Conservation (phyloP, 345 rosid genomes). For the Bruguiera sexangula region DNA sequence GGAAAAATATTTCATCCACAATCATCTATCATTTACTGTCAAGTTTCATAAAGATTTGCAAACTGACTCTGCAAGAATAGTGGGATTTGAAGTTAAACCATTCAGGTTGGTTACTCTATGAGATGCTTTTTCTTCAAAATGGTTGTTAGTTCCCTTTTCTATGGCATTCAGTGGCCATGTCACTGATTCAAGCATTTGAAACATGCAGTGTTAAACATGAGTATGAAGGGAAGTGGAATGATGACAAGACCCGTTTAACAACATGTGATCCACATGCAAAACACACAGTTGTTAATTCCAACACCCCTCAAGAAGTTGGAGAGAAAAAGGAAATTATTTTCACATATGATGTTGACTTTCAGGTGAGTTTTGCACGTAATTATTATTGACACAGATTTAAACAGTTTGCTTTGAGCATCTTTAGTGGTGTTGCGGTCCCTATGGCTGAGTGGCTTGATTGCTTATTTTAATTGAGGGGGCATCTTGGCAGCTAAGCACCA, state of each 20-base stretch:
- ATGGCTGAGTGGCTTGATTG: neutral
- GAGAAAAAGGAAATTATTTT: slow-evolving; percentile 71
- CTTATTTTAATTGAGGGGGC: too few relatives aligned
- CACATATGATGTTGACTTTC: slow-evolving; percentile 88
- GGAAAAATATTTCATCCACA: slow-evolving; percentile 81
- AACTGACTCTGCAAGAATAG: slow-evolving; percentile 83
- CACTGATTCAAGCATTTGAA: neutral
- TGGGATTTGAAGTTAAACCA: slow-evolving; percentile 95
- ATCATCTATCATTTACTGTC: slow-evolving; percentile 84
- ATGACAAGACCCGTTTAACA: slow-evolving; percentile 56
- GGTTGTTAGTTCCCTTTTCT: neutral
- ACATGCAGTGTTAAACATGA: slow-evolving; percentile 71
- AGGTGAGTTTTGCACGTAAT: slow-evolving; percentile 41
- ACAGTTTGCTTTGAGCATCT: neutral
- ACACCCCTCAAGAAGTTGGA: slow-evolving; percentile 86
- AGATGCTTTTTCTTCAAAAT: neutral
- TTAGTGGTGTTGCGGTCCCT: neutral
- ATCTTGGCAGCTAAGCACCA: neutral
- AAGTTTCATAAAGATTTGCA: slow-evolving; percentile 74
- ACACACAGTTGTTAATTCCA: slow-evolving; percentile 68
- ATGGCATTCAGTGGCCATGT: neutral
- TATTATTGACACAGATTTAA: slow-evolving; percentile 8
- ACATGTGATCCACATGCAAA: slow-evolving; percentile 85
- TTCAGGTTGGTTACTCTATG: slow-evolving; percentile 50
- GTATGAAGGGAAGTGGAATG: slow-evolving; percentile 75